Evolutionary conservation across 495 filamentous ascomycete genomes (phyloP).

Genomic region (Sphaerosporella brunnea): DNA sequence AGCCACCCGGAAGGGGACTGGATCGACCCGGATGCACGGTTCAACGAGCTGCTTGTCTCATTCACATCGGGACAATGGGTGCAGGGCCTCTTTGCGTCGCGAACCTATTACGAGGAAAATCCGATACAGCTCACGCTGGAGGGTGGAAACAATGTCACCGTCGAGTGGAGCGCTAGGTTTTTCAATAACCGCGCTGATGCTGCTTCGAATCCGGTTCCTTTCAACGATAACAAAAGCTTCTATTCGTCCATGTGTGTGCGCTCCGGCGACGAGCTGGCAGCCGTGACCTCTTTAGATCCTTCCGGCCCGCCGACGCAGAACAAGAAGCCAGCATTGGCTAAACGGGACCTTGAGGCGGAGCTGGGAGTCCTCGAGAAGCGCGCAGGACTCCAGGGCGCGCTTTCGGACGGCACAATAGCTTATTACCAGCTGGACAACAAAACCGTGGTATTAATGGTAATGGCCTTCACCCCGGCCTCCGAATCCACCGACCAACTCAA

Average conservation of each 20-base stretch:
- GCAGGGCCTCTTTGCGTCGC: constrained; percentile 8
- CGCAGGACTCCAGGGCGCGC: background rate
- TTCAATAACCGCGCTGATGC: background rate
- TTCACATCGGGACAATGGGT: background rate
- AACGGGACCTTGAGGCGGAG: no score
- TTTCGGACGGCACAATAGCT: background rate
- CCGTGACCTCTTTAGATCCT: background rate
- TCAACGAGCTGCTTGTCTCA: constrained; percentile 12
- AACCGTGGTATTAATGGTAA: constrained; percentile 11
- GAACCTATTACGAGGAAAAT: constrained; percentile 9
- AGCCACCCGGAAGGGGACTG: constrained; percentile 12
- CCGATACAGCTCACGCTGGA: constrained; percentile 9
- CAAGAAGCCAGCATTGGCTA: no score
- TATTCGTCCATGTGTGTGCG: constrained; percentile 14
- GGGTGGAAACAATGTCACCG: constrained; percentile 9
- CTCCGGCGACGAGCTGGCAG: background rate
- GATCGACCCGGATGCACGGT: constrained; percentile 21
- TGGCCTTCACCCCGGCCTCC: background rate
- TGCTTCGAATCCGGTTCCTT: background rate
- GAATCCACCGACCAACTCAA: background rate
- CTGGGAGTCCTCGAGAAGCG: background rate
- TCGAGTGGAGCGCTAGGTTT: constrained; percentile 14
- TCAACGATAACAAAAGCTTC: constrained; percentile 11
- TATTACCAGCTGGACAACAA: constrained; percentile 8
- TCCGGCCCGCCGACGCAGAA: no score